Conservation (phyloP, 1,139 yeast genomes). For the Pichia sp. region DNA sequence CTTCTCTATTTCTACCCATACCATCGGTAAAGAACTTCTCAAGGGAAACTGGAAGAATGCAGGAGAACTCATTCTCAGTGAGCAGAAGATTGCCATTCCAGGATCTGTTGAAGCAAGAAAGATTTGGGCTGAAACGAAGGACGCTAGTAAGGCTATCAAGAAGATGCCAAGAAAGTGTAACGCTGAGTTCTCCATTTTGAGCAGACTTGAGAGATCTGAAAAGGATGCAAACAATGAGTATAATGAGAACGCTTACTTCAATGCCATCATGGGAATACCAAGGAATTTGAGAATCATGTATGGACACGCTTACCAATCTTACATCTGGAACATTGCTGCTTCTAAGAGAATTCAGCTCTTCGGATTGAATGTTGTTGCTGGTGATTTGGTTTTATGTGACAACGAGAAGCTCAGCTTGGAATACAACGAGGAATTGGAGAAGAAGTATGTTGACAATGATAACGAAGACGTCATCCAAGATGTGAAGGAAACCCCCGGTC, state of each 20-base stretch:
- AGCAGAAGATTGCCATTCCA: slow-evolving; percentile 78
- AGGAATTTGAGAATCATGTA: slow-evolving; percentile 90
- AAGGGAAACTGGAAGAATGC: slow-evolving; percentile 75
- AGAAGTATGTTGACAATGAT: slow-evolving; percentile 6
- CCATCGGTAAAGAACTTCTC: slow-evolving; percentile 66
- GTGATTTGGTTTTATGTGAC: slow-evolving; percentile 62
- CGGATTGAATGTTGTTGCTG: slow-evolving; percentile 67
- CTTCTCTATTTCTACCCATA: slow-evolving; percentile 85
- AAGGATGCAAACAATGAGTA: slow-evolving; percentile 38
- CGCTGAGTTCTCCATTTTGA: slow-evolving; percentile 74
- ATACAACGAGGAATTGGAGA: slow-evolving; percentile 15
- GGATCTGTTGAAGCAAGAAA: slow-evolving; percentile 76
- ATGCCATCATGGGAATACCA: slow-evolving; percentile 87
- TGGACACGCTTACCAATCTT: slow-evolving; percentile 96
- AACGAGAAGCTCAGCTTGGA: slow-evolving; percentile 23
- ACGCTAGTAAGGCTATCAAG: slow-evolving; percentile 57
- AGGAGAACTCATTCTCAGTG: slow-evolving; percentile 68
- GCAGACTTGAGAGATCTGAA: slow-evolving; percentile 41
- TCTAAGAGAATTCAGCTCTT: slow-evolving; percentile 66
- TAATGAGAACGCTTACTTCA: slow-evolving; percentile 48
- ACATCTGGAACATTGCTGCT: slow-evolving; percentile 86
- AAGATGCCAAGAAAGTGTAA: slow-evolving; percentile 82
- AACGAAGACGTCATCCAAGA: slow-evolving; percentile 53
- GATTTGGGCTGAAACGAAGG: slow-evolving; percentile 69
- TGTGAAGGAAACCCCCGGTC: slow-evolving; percentile 43